phyloP scores from a whole-genome alignment of 306 rosid species.

The Astragalus membranaceus region DNA sequence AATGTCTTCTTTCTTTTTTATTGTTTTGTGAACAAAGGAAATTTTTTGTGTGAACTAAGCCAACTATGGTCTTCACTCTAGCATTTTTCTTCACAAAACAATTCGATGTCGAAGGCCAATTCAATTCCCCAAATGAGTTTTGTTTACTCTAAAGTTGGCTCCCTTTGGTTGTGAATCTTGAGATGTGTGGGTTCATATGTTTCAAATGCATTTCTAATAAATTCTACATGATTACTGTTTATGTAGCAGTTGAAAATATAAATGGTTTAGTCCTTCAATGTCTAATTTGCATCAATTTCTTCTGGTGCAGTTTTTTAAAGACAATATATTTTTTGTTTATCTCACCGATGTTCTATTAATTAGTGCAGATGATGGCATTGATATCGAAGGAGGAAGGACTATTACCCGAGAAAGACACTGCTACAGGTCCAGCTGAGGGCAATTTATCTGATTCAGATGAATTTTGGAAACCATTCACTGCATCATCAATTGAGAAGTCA shows the following conservation, averaged over 20 bases:
- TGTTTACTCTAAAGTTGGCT: background rate
- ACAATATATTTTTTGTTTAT: background rate
- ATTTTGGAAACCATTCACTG: slow-evolving; percentile 49
- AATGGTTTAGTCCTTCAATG: background rate
- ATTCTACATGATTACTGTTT: background rate
- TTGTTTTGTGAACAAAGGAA: background rate
- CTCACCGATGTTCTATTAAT: background rate
- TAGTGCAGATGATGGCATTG: slow-evolving; percentile 38
- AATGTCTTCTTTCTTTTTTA: background rate
- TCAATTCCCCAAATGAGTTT: background rate
- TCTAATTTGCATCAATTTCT: background rate
- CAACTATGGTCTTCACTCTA: background rate
- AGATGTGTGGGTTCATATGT: slow-evolving; percentile 10
- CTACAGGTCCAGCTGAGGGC: slow-evolving; percentile 18
- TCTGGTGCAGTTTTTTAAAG: background rate
- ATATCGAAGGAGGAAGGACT: slow-evolving; percentile 34
- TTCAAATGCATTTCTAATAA: slow-evolving; percentile 11
- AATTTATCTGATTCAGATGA: slow-evolving; percentile 32
- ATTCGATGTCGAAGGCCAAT: background rate
- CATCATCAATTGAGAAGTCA: slow-evolving; percentile 32
- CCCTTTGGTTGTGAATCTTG: background rate
- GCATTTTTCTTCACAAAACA: slow-evolving; percentile 12
- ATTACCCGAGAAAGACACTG: slow-evolving; percentile 46
- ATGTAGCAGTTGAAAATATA: background rate
- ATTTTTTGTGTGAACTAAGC: background rate